Percentiles rank a stretch among this genome's conserved stretches.
Evolutionary conservation across 1,284 basidiomycete genomes (phyloP).

Genomic region (Fistulina hepatica): DNA sequence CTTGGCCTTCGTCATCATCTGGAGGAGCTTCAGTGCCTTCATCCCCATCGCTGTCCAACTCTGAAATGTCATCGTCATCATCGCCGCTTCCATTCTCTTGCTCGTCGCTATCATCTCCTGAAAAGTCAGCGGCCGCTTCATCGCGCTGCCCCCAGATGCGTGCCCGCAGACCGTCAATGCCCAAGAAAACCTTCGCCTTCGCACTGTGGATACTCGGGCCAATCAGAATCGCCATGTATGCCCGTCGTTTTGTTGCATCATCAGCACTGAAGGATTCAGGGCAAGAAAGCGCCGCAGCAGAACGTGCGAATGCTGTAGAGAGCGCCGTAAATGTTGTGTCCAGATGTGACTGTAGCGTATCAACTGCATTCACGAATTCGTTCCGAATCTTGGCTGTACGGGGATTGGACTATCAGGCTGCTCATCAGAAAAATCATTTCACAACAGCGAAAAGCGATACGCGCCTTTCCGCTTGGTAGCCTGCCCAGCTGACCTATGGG

Average conservation of each 20-base stretch:
- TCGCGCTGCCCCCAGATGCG: conserved; percentile 42
- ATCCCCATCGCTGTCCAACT: conserved; percentile 8
- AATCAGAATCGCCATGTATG: conserved; percentile 49
- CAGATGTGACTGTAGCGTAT: conserved; percentile 61
- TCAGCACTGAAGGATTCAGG: conserved; percentile 2
- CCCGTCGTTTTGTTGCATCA: conserved; percentile 16
- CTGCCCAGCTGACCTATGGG: conserved; percentile 51
- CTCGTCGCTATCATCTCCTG: conserved; percentile 19
- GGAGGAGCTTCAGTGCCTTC: conserved; percentile 18
- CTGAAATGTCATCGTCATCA: conserved; percentile 10
- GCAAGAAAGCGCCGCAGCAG: conserved; percentile 5
- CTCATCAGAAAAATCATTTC: not conserved
- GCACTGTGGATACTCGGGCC: conserved; percentile 52
- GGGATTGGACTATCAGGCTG: conserved; percentile 26
- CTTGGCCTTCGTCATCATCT: conserved; percentile 15
- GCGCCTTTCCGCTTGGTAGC: conserved; percentile 33
- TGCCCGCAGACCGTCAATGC: conserved; percentile 50
- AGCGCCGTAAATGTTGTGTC: conserved; percentile 60
- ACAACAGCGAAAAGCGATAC: conserved; percentile 7
- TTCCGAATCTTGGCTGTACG: conserved; percentile 44
- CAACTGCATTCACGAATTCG: conserved; percentile 52
- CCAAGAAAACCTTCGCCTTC: conserved; percentile 48
- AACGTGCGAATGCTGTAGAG: conserved; percentile 46
- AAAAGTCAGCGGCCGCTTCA: conserved; percentile 20
- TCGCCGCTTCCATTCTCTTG: conserved; percentile 18